Base-by-base conservation (phyloP, 2,329 filamentous ascomycete genomes). In the Penicillium sp. region DNA sequence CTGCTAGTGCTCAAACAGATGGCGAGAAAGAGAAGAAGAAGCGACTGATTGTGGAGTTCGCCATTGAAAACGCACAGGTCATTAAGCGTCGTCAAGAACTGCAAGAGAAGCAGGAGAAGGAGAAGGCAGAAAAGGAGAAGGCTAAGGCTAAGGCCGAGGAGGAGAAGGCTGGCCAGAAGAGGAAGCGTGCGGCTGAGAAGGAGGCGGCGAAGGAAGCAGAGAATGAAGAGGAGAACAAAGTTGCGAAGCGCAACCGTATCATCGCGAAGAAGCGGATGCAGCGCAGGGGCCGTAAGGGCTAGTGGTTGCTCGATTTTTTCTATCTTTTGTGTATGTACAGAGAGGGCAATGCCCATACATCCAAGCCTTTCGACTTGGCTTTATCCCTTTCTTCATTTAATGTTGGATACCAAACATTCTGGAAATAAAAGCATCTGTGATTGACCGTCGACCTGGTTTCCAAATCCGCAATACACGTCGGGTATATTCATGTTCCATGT, bases 41-140 rank as follows among this genome's bases (percentile, higher is more conserved):
- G 75, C 83, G 94, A 12, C 77, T 99, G 49, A 91, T 99, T 69
- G 93, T 93, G 35, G 95, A 99, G 73, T 99, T 99, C 71, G 92
- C 94, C 20, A 96, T 99, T 71, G 94, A 99, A 76, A 99, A 99
- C 67, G 92, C 91, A 1, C 92, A 97, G 68, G 94, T 99, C 1
- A 88, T 99, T n/a, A 84, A 87, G 63, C 83, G 94, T 60, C 83
- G 95, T 25, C 74, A 71, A 54, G 73, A 69, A 56, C 64, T 67
- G 53, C 70, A 71, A 53, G 66, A 62, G 29, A 69, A 60, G 55
- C 58, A 62, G 53, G 46, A 54, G 43, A 49, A 47, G 35, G 44
- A 43, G 20, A 44, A 51, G 49, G 29, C 64, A 60, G 15, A 70
- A 65, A 54, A 60, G 11, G 57, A 59, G 33, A 54, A 49, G 56